Base-by-base conservation (phyloP, 169 alveolate genomes). In the Plasmodium coatneyi region DNA sequence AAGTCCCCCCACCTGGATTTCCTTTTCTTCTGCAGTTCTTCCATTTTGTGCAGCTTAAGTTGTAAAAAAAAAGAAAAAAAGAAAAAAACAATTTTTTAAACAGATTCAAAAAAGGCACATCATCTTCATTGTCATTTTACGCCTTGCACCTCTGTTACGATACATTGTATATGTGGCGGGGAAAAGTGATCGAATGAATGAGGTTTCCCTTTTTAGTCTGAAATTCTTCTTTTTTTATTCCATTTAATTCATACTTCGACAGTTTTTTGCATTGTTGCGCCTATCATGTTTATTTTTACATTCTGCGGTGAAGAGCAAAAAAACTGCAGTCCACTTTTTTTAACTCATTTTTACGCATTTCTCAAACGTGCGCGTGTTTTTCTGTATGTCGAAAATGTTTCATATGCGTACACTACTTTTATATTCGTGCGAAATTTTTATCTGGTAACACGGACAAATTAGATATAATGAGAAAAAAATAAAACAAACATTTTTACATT, bases 1-100 rank as follows among this genome's bases (percentile, higher is more conserved):
- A 76, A 76, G 7, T 90, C 95, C 30, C 95, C 95, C 95, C 95
- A 90, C 72, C 95, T 90, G 25, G 95, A 80, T 49, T 72, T 66
- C 70, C 92, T 90, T 80, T 81, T 90, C 80, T 90, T 80, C 54
- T 70, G 83, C 46, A 43, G 25, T 32, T 90, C 92, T 32, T 90
- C 91, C 95, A 90, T 90, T 87, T 36, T 32, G 22, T 28, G 54
- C 32, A 34, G 5, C 25, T 30, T n/a, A 74, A 52, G 56, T 76
- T 0, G 66, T 43, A 9, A 87, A 60, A 76, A 87, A 66, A 78
- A 52, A 36, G 34, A 36, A 39, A 30, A 5, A 70, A 76, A 74
- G 34, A 5, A 60, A 7, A 49, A 6, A 41, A 14, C 34, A 28
- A 56, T 56, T 49, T 43, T 49, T 49, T 34, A 60, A 30, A 56